phyloP scores from a whole-genome alignment of 495 filamentous ascomycete genomes.

The Saxophila tyrrhenica region DNA sequence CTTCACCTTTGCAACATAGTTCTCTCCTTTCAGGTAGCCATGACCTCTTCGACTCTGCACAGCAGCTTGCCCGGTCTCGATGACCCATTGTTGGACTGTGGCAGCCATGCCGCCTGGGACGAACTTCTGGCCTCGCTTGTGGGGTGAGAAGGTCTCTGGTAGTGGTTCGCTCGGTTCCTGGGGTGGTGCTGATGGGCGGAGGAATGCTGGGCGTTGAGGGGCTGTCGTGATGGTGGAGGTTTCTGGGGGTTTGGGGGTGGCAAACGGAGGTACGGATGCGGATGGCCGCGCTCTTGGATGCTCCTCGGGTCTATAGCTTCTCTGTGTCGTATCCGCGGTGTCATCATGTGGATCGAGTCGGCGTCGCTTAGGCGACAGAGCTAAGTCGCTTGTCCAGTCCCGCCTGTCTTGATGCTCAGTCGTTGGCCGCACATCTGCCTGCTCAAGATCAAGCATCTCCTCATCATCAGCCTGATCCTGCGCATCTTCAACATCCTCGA shows the following conservation, averaged over 20 bases:
- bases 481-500: conserved; percentile 5
- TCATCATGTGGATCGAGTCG: not conserved
- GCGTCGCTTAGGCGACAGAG: conserved; percentile 12
- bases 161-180: conserved; percentile 15
- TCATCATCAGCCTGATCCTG: conserved; percentile 4
- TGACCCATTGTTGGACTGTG: conserved; percentile 27
- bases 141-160: conserved; percentile 31
- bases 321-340: not conserved
- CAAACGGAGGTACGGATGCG: not conserved
- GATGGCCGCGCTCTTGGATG: not conserved
- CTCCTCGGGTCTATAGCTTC: conserved; percentile 1
- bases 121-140: conserved; percentile 29
- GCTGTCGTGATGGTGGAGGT: not conserved
- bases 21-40: conserved; percentile 9
- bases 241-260: not conserved
- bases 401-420: not conserved
- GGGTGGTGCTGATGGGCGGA: conserved; percentile 6
- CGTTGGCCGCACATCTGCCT: not conserved
- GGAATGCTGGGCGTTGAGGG: conserved; percentile 6
- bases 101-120: conserved; percentile 30
- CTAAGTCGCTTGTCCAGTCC: not conserved
- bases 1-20: conserved; percentile 11
- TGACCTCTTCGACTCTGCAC: conserved; percentile 11
- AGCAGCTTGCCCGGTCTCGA: conserved; percentile 26
- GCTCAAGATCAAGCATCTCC: conserved; percentile 10